A percentile compares a stretch with the other conserved stretches of the same genome.
These are phyloP conservation scores for Colletotrichum sp. DNA, from an alignment of 2,329 filamentous ascomycete genomes.

Conservation along the genomic window DNA sequence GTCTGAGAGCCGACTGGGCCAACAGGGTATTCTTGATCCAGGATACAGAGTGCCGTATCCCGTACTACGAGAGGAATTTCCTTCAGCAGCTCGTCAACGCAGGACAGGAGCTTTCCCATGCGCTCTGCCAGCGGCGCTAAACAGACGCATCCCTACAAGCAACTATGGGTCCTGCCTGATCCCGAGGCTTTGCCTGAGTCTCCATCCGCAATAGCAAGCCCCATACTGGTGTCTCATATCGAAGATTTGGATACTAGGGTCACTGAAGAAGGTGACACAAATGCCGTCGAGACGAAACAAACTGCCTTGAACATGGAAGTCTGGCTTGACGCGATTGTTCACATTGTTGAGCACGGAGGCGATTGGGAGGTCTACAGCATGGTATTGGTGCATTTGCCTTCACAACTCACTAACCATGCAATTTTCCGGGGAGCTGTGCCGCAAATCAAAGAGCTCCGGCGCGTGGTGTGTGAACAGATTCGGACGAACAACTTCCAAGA, in stretches of 20 bases:
- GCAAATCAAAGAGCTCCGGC: constrained; percentile 78
- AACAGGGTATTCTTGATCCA: constrained; percentile 76
- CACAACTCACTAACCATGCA: constrained; percentile 88
- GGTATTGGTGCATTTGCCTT: constrained; percentile 82
- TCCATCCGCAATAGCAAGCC: constrained; percentile 52
- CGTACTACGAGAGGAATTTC: constrained; percentile 57
- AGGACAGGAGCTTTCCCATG: constrained; percentile 45
- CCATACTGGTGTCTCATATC: constrained; percentile 52
- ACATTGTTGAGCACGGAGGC: constrained; percentile 71
- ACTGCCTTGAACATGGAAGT: constrained; percentile 62
- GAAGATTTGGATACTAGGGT: constrained; percentile 23
- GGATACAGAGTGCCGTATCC: constrained; percentile 66
- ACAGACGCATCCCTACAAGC: constrained; percentile 45
- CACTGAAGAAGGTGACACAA: constrained; percentile 1
- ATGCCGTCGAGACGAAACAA: constrained; percentile 30
- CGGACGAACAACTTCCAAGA: constrained; percentile 79
- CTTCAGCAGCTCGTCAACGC: constrained; percentile 50
- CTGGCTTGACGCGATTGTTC: constrained; percentile 80
- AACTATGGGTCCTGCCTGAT: constrained; percentile 66
- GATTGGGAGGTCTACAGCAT: constrained; percentile 96
- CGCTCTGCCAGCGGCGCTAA: constrained; percentile 49
- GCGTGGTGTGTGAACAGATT: constrained; percentile 82
- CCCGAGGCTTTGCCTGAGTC: constrained; percentile 57
- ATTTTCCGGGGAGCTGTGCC: constrained; percentile 77
- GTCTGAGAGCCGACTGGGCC: constrained; percentile 82